Evolutionary conservation across 129 eudicot genomes (phyloP), one percentile per base, ranked within the genome.

Genomic region (Tagetes erecta): DNA sequence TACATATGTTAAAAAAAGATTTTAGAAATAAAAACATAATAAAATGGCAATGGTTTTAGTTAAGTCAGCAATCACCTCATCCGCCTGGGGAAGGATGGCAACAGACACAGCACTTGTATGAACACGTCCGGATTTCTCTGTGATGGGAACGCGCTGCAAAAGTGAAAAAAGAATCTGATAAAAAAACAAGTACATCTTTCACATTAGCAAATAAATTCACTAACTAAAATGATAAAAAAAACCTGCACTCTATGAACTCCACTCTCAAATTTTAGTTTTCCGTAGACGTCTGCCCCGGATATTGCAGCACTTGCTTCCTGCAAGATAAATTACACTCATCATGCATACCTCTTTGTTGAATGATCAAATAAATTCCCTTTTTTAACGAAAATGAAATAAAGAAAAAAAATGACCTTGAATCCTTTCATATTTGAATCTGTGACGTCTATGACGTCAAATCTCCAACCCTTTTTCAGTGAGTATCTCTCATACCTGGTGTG

Each of bases 191-290:
- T 40, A 39, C 8, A 70, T 60, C 35, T 67, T 8, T 64, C 41
- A 42, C 31, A 46, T 56, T 33, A 63, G 58, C 49, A 45, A 47
- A 44, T 62, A 60, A 46, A 30, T 20, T 65, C 6, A 13, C 44
- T 33, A 42, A 52, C 2, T 44, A 9, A 11, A 62, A 40, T 64
- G 70, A 20, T 49, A 55, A 30, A 31, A 34, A 31, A 6, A 79
- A 91, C 97, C 99, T 95, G 99, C 79, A 95, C 99, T 87, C 99
- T 79, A 75, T 95, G 99, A 73, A 91, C 91, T 75, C 96, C 98
- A 80, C 98, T 95, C 89, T 95, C 99, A 74, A 95, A 95, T 87
- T 95, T 95, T 35, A 95, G 84, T 82, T 85, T 95, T 75, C 98
- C 98, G 75, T 88, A 95, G 34, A 87, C 96, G 82, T 86, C 89